phyloP scores from a whole-genome alignment of 768 basidiomycete genomes.

The Pilatotrama ljubarskyi region DNA sequence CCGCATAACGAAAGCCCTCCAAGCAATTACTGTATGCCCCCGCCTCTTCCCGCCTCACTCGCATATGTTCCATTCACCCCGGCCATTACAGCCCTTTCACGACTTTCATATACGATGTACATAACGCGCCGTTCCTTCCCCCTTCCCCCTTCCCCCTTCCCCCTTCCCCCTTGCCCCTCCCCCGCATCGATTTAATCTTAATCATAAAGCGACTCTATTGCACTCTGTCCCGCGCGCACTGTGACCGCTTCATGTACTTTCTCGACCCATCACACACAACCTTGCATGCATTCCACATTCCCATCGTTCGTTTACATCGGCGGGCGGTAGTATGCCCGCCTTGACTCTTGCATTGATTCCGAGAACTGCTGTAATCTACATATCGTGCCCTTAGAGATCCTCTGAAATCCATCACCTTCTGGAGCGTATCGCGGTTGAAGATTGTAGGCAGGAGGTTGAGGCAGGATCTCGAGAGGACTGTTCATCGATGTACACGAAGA shows the following conservation, averaged over 20 bases:
- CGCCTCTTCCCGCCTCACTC: background rate
- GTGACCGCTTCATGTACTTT: background rate
- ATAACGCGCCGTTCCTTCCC: conserved; percentile 2
- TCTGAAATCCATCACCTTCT: background rate
- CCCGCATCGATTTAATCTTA: conserved; percentile 2
- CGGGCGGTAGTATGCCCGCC: background rate
- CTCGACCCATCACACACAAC: background rate
- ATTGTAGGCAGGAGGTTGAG: background rate
- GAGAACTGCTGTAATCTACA: conserved; percentile 10
- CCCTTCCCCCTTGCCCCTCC: background rate
- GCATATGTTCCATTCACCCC: background rate
- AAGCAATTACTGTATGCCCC: background rate
- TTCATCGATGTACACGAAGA: background rate
- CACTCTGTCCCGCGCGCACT: background rate
- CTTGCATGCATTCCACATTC: background rate
- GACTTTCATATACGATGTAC: background rate
- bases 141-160: background rate
- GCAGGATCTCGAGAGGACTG: background rate
- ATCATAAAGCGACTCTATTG: conserved; percentile 2
- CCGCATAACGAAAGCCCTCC: background rate
- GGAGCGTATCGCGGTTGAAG: background rate
- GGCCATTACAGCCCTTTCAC: background rate
- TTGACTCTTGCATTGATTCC: background rate
- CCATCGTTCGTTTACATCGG: background rate
- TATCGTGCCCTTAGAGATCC: conserved; percentile 3